A percentile compares a stretch with the other conserved stretches of the same genome.
phyloP scores from a whole-genome alignment of 495 filamentous ascomycete species.

The Aspergillus leporis region DNA sequence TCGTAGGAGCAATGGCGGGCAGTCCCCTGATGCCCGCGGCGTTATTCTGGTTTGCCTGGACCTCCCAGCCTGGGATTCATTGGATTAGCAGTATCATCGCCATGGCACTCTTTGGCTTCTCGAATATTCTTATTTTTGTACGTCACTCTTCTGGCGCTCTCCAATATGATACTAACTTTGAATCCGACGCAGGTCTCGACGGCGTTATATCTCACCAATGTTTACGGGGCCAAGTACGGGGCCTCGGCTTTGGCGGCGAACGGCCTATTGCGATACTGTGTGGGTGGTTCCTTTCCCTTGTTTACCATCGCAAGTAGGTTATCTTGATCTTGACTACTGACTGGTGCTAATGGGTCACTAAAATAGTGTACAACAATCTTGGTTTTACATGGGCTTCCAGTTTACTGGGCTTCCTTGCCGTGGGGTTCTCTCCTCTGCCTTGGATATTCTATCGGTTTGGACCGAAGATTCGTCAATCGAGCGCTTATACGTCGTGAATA shows the following conservation, averaged over 20 bases:
- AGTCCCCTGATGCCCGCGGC: constrained; percentile 53
- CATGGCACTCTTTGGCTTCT: constrained; percentile 66
- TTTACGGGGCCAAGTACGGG: constrained; percentile 1
- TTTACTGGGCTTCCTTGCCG: constrained; percentile 56
- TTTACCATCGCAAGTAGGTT: constrained; percentile 56
- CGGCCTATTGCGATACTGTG: constrained; percentile 60
- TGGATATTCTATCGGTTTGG: constrained; percentile 24
- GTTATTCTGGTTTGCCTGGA: constrained; percentile 54
- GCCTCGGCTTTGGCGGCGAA: constrained; percentile 40
- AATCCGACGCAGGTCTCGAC: constrained; percentile 62
- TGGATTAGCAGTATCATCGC: constrained; percentile 50
- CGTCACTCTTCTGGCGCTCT: neutral
- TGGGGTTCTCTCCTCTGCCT: constrained; percentile 57
- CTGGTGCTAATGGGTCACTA: neutral
- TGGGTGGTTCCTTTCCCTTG: constrained; percentile 66
- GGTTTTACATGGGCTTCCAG: constrained; percentile 61
- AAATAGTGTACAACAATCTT: constrained; percentile 55
- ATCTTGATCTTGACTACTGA: neutral
- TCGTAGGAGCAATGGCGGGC: constrained; percentile 61
- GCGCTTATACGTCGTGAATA: neutral
- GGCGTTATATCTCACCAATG: constrained; percentile 29
- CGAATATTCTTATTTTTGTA: constrained; percentile 61
- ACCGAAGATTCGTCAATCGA: neutral
- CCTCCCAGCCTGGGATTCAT: constrained; percentile 30
- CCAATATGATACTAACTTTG: constrained; percentile 13